Percentiles rank a stretch among this genome's conserved stretches.
Conservation (phyloP, 768 basidiomycete species). For the Suillus variegatus region DNA sequence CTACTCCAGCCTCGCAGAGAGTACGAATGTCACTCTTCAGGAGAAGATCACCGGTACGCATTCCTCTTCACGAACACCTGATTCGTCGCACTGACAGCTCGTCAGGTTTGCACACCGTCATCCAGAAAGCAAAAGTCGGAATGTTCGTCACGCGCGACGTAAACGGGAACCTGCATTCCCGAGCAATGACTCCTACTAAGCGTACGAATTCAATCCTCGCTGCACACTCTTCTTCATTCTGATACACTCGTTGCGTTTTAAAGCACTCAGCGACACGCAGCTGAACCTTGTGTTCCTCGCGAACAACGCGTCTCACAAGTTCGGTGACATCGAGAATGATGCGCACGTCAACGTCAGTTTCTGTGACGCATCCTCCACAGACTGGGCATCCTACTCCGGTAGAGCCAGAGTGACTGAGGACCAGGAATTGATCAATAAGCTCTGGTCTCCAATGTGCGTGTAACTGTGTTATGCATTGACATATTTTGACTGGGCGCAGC, state of each 20-base stretch:
- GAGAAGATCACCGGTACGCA: conserved; percentile 66
- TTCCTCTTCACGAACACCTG: background rate
- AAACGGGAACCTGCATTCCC: conserved; percentile 71
- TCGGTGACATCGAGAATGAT: conserved; percentile 76
- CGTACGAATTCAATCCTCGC: conserved; percentile 41
- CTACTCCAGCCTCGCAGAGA: conserved; percentile 67
- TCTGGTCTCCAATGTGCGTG: conserved; percentile 59
- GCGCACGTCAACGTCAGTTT: conserved; percentile 81
- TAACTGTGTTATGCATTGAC: background rate
- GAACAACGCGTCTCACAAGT: conserved; percentile 74
- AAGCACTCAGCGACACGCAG: conserved; percentile 49
- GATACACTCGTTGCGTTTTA: background rate
- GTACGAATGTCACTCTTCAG: conserved; percentile 52
- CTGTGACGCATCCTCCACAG: conserved; percentile 65
- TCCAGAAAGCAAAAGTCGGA: conserved; percentile 63
- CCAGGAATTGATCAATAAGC: conserved; percentile 59
- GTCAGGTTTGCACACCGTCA: conserved; percentile 62
- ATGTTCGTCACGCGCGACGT: conserved; percentile 78
- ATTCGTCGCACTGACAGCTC: background rate
- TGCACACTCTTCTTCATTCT: background rate
- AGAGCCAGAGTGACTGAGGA: conserved; percentile 67
- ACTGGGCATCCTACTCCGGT: conserved; percentile 82
- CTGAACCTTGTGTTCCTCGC: conserved; percentile 67
- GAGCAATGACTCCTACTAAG: conserved; percentile 76
- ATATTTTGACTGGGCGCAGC: conserved; percentile 33